These are phyloP conservation scores for Chlorella sorokiniana DNA, from an alignment of 139 green algal species.

Conservation along the genomic window DNA sequence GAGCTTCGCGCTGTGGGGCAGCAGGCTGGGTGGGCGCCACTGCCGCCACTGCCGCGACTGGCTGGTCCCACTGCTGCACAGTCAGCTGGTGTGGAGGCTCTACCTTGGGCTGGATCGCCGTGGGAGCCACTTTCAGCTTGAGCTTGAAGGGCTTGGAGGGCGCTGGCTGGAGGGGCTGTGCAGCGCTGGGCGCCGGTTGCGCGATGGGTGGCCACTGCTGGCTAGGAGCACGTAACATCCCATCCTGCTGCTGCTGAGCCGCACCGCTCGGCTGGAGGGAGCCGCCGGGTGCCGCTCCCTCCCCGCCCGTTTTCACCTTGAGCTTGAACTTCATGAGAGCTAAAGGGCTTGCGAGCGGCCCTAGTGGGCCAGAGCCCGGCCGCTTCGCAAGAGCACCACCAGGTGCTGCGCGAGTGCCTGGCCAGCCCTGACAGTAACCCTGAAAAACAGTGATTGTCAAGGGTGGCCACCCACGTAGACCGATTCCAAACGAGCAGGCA, in stretches of 20 bases:
- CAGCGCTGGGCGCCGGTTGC: neutral
- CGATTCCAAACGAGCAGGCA: too few species aligned
- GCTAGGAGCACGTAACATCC: too few species aligned
- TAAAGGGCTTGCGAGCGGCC: too few species aligned
- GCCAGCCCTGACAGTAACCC: too few species aligned
- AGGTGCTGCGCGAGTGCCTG: too few species aligned
- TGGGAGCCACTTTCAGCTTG: slow-evolving; percentile 15
- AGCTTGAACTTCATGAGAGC: slow-evolving; percentile 17
- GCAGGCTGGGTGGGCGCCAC: neutral
- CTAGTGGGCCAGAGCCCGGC: too few species aligned
- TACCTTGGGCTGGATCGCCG: neutral
- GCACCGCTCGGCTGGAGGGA: neutral
- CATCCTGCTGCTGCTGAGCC: too few species aligned
- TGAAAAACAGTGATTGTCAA: too few species aligned
- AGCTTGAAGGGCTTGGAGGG: slow-evolving; percentile 26
- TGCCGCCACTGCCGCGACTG: neutral
- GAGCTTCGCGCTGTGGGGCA: neutral
- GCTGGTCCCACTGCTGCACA: neutral
- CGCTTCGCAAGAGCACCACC: too few species aligned
- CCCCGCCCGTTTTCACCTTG: slow-evolving; percentile 6
- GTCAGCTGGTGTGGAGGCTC: neutral
- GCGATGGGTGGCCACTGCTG: neutral
- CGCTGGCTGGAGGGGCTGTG: neutral
- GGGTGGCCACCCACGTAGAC: too few species aligned
- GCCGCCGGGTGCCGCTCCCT: neutral